Conservation (phyloP, 345 rosid species). For the Pistacia integerrima region DNA sequence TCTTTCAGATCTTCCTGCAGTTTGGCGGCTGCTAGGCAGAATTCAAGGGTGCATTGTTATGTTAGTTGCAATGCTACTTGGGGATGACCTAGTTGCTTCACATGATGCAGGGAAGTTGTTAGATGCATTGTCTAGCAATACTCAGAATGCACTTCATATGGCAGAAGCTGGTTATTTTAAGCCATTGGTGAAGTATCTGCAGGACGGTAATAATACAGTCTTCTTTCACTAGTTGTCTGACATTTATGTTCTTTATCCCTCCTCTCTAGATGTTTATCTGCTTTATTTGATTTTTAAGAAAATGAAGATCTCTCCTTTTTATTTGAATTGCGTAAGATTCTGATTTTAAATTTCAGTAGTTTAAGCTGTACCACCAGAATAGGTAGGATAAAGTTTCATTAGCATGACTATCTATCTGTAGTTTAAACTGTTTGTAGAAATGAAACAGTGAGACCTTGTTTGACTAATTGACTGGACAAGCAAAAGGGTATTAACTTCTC, state of each 20-base stretch:
- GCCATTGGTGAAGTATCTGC: constrained; percentile 59
- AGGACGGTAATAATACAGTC: constrained; percentile 45
- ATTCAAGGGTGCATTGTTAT: constrained; percentile 72
- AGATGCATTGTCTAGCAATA: constrained; percentile 56
- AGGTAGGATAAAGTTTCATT: too few species aligned
- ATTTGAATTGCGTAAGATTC: too few species aligned
- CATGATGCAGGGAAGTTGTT: constrained; percentile 55
- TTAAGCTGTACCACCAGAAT: too few species aligned
- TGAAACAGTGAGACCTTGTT: not conserved
- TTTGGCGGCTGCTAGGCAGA: constrained; percentile 58
- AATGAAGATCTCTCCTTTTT: too few species aligned
- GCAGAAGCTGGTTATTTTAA: constrained; percentile 80
- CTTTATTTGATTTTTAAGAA: not conserved
- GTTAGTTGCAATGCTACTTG: constrained; percentile 56
- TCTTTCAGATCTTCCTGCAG: constrained; percentile 52
- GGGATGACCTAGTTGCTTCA: constrained; percentile 54
- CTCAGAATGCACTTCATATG: constrained; percentile 78
- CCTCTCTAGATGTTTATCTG: constrained; percentile 2
- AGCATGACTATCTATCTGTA: not conserved
- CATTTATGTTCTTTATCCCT: not conserved
- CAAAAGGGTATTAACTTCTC: not conserved
- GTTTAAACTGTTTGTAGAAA: too few species aligned
- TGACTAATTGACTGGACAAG: not conserved
- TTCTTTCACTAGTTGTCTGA: constrained; percentile 6
- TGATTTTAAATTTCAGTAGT: too few species aligned